These are phyloP conservation scores for Candida jianshihensis DNA, from an alignment of 805 yeast species.

Conservation along the genomic window DNA sequence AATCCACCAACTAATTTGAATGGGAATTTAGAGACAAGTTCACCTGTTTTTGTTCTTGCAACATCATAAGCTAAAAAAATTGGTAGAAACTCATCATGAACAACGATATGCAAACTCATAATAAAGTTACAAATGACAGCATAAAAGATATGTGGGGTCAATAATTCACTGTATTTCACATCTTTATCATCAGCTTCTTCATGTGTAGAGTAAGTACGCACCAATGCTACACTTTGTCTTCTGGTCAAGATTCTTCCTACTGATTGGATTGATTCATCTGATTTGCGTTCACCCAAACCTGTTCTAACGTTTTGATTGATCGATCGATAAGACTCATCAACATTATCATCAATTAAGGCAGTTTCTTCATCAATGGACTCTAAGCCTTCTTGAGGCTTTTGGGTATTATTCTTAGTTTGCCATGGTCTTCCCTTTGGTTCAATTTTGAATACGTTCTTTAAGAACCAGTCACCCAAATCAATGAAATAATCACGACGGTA, in stretches of 20 bases:
- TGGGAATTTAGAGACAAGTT: conserved; percentile 35
- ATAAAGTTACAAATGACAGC: conserved; percentile 33
- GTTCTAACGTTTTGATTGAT: conserved; percentile 1
- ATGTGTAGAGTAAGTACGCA: conserved; percentile 26
- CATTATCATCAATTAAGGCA: conserved; percentile 12
- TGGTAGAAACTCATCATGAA: conserved; percentile 49
- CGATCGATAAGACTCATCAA: neutral
- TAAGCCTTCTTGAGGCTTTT: too few species aligned
- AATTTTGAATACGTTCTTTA: conserved; percentile 12
- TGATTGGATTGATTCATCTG: conserved; percentile 22
- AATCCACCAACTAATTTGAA: conserved; percentile 45
- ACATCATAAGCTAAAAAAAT: conserved; percentile 40
- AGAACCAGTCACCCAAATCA: conserved; percentile 34
- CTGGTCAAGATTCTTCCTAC: conserved; percentile 22
- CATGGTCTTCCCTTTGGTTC: conserved; percentile 24
- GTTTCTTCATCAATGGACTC: conserved; percentile 9
- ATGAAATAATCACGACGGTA: conserved; percentile 38
- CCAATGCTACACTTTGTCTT: conserved; percentile 25
- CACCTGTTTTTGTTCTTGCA: conserved; percentile 19
- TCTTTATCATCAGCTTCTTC: conserved; percentile 23
- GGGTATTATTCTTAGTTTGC: conserved; percentile 11
- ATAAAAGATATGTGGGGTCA: conserved; percentile 26
- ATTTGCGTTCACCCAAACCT: neutral
- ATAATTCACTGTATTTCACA: conserved; percentile 18
- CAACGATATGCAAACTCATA: conserved; percentile 40